phyloP scores from a whole-genome alignment of 1,139 yeast species.

The Williopsis jadinii region DNA sequence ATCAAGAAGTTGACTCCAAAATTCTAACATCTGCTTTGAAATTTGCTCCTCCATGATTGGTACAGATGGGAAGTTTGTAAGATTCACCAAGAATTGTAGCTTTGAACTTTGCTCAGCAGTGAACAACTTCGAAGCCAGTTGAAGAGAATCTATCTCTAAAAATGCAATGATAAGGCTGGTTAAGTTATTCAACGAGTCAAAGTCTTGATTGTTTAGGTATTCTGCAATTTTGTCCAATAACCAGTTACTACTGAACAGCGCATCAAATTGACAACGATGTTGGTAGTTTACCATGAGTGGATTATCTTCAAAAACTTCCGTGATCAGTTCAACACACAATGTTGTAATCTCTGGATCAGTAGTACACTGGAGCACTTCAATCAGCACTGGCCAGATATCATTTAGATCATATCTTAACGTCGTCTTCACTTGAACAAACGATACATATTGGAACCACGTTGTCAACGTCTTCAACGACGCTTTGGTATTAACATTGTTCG shows the following conservation, averaged over 20 bases:
- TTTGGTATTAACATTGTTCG: too few relatives aligned
- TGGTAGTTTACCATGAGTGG: conserved; percentile 27
- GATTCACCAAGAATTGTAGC: conserved; percentile 42
- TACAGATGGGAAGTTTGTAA: conserved; percentile 54
- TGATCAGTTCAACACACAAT: conserved; percentile 22
- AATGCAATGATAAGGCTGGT: conserved; percentile 46
- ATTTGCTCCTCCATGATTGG: conserved; percentile 64
- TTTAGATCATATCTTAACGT: conserved; percentile 25
- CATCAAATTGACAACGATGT: conserved; percentile 25
- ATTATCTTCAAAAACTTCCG: conserved; percentile 27
- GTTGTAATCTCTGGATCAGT: conserved; percentile 9
- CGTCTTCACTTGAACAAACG: conserved; percentile 33
- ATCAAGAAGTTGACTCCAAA: conserved; percentile 77
- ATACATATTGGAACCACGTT: conserved; percentile 37
- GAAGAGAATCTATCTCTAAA: conserved; percentile 44
- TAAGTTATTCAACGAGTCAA: conserved; percentile 40
- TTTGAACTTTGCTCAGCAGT: conserved; percentile 32
- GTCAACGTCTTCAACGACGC: background rate
- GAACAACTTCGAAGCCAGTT: conserved; percentile 39
- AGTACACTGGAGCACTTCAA: conserved; percentile 23
- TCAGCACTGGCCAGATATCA: conserved; percentile 30
- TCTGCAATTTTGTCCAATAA: conserved; percentile 33
- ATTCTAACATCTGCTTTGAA: conserved; percentile 61
- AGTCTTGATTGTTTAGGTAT: conserved; percentile 33
- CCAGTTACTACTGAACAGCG: conserved; percentile 27